A percentile compares a stretch with the other conserved stretches of the same genome.
These are phyloP conservation scores for Scenedesmus sp. DNA, from an alignment of 163 green algal species.

Conservation along the genomic window DNA sequence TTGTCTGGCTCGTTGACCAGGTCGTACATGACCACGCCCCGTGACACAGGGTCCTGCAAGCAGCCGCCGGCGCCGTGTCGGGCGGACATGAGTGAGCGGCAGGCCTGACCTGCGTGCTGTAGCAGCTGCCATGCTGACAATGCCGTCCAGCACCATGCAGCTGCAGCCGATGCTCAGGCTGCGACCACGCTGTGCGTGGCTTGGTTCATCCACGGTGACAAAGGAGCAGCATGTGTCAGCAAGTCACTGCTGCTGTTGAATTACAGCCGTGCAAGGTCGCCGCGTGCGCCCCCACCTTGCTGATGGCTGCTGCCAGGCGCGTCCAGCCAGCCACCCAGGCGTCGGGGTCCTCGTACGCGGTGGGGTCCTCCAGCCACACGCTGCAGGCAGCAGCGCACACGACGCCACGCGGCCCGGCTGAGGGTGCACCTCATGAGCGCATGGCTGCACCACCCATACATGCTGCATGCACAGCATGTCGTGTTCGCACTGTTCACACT, in stretches of 20 bases:
- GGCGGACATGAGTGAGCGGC: too few relatives aligned
- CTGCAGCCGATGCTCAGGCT: neutral
- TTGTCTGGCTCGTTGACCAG: constrained; percentile 60
- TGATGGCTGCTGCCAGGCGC: constrained; percentile 44
- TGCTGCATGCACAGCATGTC: too few relatives aligned
- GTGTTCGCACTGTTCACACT: too few relatives aligned
- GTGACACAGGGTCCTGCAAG: constrained; percentile 33
- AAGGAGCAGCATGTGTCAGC: neutral
- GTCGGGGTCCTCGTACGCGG: constrained; percentile 43
- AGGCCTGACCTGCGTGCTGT: too few relatives aligned
- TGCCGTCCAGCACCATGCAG: neutral
- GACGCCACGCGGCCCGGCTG: too few relatives aligned
- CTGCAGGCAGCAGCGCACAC: neutral
- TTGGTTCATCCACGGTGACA: neutral
- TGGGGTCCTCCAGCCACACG: constrained; percentile 55
- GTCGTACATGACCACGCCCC: constrained; percentile 54
- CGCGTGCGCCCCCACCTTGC: constrained; percentile 13
- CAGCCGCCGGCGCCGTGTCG: too few relatives aligned
- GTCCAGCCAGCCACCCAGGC: constrained; percentile 43
- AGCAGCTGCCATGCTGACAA: neutral
- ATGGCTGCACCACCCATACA: too few relatives aligned
- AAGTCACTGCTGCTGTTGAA: neutral
- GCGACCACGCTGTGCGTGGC: neutral
- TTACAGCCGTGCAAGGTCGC: neutral
- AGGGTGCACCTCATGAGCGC: too few relatives aligned